Base-by-base conservation (phyloP, 2,329 filamentous ascomycete genomes). In the Paecilomyces fulvus region DNA sequence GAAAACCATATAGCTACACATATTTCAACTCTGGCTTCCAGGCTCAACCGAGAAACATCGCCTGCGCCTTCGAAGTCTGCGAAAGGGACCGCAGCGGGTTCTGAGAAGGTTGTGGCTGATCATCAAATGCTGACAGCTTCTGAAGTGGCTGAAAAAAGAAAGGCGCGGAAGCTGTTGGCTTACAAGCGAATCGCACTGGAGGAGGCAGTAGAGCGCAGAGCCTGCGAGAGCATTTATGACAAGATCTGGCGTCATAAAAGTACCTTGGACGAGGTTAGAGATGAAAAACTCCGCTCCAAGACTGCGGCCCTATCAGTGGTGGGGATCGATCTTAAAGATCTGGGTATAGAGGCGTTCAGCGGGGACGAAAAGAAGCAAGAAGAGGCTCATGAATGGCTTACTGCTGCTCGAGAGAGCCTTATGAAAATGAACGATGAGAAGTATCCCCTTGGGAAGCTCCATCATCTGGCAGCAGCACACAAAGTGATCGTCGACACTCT, bases 221-320 rank as follows among this genome's bases (percentile, higher is more conserved):
- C 92, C 10, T 95, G 90, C 67, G 90, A 95, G 68, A 85, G 86
- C 54, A 86, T 92, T 50, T 97, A 97, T 67, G 81, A 86, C 57
- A 86, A 88, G 61, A 90, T 99, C 69, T 99, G 92, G 81, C 85
- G 91, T 51, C 94, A 99, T 70, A 84, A 88, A 58, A 94, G 82
- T 69, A 95, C 92, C 0, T 86, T 97, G 65, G 94, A 99, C 68
- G 92, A 96, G 72, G 92, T 94, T 11, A 84, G 92, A 66, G 94
- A 99, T 69, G 92, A 95, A 66, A 96, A 95, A 69, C 79, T 99
- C 53, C 84, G 94, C 30, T 99, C 94, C 9, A 94, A 95, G 66
- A 96, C 92, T 1, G 92, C 92, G 20, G 91, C 94, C 1, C 76
- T 99, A 49, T 83, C 88, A 2, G 78, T 99, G n/a, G 90, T 99